These are phyloP conservation scores for Corynascus novoguineensis DNA, from an alignment of 495 filamentous ascomycete species.

Conservation along the genomic window DNA sequence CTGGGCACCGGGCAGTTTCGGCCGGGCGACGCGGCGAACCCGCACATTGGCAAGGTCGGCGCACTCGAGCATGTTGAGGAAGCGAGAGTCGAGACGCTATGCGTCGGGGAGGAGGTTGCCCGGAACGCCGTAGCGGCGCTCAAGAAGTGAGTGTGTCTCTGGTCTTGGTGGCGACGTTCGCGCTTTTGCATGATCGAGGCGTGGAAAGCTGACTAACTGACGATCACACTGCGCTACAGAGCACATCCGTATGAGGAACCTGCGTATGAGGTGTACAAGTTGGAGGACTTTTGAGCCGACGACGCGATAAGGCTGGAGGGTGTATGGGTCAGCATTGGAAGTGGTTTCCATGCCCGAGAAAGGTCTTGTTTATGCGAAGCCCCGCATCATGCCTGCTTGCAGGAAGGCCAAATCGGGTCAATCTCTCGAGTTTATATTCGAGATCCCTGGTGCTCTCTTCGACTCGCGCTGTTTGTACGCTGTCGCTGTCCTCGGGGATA, in stretches of 20 bases:
- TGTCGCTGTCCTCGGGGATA: too few relatives aligned
- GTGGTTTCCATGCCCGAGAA: too few relatives aligned
- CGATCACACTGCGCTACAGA: constrained; percentile 35
- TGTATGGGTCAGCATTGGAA: not conserved
- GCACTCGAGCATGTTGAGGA: constrained; percentile 48
- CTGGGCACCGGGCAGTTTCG: constrained; percentile 55
- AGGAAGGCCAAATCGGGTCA: too few relatives aligned
- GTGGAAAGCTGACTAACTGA: not conserved
- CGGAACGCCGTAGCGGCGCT: constrained; percentile 50
- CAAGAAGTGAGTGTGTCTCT: constrained; percentile 43
- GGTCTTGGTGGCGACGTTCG: not conserved
- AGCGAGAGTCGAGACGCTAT: constrained; percentile 50
- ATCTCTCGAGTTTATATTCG: too few relatives aligned
- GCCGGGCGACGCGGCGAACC: constrained; percentile 48
- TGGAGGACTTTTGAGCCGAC: constrained; percentile 61
- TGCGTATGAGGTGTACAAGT: constrained; percentile 66
- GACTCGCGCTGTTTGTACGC: too few relatives aligned
- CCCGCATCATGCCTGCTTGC: too few relatives aligned
- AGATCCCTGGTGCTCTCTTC: too few relatives aligned
- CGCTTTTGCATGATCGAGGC: not conserved
- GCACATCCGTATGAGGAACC: constrained; percentile 77
- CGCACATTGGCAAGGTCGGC: constrained; percentile 51
- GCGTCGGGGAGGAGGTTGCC: constrained; percentile 40
- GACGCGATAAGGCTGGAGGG: too few relatives aligned
- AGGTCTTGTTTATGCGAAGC: too few relatives aligned